phyloP scores from a whole-genome alignment of 176 grass and related monocot genomes.

The Oryza coarctata region DNA sequence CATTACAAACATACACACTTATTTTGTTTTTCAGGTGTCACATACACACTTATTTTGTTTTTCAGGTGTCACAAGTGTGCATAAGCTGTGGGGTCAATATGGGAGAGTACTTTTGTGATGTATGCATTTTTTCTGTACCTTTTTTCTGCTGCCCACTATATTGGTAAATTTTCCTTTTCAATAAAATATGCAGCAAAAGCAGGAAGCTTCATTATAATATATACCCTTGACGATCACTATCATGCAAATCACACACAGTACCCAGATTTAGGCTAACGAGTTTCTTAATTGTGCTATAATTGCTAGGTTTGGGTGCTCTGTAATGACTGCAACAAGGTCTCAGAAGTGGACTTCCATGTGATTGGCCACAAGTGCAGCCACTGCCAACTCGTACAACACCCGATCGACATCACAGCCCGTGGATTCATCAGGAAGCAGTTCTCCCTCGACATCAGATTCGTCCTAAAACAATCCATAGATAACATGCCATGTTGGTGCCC shows the following conservation, averaged over 20 bases:
- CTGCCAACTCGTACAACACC: conserved; percentile 87
- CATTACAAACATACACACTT: conserved; percentile 19
- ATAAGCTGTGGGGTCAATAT: conserved; percentile 90
- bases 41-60: conserved; percentile 40
- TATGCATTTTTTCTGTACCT: too few species aligned
- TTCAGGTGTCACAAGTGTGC: conserved; percentile 82
- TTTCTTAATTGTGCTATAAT: not conserved
- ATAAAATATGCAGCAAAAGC: not conserved
- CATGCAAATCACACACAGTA: not conserved
- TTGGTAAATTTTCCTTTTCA: not conserved
- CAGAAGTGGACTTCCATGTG: conserved; percentile 87
- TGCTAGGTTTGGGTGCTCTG: conserved; percentile 85
- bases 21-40: conserved; percentile 57
- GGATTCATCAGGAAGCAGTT: conserved; percentile 42
- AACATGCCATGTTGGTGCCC: not conserved
- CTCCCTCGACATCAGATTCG: conserved; percentile 40
- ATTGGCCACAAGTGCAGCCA: conserved; percentile 84
- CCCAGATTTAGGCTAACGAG: not conserved
- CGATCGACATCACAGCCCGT: conserved; percentile 49
- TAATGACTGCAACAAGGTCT: conserved; percentile 90
- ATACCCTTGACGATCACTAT: not conserved
- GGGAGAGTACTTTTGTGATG: conserved; percentile 90
- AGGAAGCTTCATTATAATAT: not conserved
- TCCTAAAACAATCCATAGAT: conserved; percentile 44
- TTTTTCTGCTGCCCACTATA: not conserved